A percentile compares a stretch with the other conserved stretches of the same genome.
These are phyloP conservation scores for Tuber umbilicatum DNA, from an alignment of 495 filamentous ascomycete genomes.

Conservation along the genomic window DNA sequence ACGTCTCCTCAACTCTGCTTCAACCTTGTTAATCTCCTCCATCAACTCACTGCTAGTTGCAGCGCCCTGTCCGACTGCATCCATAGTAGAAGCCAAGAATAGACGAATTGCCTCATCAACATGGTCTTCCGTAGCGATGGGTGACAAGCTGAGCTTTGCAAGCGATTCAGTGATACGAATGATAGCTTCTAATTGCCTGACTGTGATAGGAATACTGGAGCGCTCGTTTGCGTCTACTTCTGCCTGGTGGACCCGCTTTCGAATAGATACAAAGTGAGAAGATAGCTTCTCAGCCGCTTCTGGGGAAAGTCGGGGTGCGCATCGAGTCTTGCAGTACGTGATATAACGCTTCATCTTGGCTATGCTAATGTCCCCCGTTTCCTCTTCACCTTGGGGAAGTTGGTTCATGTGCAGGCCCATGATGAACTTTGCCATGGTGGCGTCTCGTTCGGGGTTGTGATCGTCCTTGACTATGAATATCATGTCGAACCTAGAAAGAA, in stretches of 20 bases:
- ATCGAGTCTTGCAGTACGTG: constrained; percentile 90
- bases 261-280: constrained; percentile 93
- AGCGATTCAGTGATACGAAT: constrained; percentile 95
- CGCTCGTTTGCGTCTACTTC: constrained; percentile 81
- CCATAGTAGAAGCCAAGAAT: constrained; percentile 96
- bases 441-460: constrained; percentile 81
- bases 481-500: constrained; percentile 98
- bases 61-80: constrained; percentile 84
- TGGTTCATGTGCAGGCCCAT: constrained; percentile 96
- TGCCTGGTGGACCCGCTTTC: constrained; percentile 84
- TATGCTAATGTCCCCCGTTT: constrained; percentile 74
- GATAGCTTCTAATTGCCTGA: constrained; percentile 94
- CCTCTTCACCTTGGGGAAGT: constrained; percentile 58
- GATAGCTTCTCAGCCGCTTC: constrained; percentile 95
- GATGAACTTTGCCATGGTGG: constrained; percentile 90
- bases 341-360: constrained; percentile 99
- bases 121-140: constrained; percentile 79
- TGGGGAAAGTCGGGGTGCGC: constrained; percentile 83
- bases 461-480: constrained; percentile 98
- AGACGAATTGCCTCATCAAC: constrained; percentile 97
- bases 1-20: constrained; percentile 80
- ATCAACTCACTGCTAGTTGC: constrained; percentile 79
- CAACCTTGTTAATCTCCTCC: constrained; percentile 79
- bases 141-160: constrained; percentile 78
- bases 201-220: constrained; percentile 91